These are phyloP conservation scores for Diaporthe sp. DNA, from an alignment of 2,329 filamentous ascomycete genomes.

Conservation along the genomic window DNA sequence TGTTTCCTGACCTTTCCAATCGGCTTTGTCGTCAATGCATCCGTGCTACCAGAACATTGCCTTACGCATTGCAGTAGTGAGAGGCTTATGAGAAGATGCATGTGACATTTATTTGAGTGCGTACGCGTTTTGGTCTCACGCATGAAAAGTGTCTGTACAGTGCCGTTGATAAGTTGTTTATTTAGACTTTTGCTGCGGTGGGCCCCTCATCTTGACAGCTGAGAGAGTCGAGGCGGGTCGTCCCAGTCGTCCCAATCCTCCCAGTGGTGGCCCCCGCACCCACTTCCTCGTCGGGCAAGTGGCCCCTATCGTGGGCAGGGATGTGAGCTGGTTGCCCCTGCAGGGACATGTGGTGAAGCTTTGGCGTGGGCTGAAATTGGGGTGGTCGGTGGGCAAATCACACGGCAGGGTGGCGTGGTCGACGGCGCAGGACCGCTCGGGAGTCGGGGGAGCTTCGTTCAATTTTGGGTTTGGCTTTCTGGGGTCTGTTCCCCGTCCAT, in stretches of 20 bases:
- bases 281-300: not conserved
- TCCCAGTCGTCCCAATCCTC: not conserved
- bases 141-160: not conserved
- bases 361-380: constrained; percentile 18
- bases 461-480: constrained; percentile 43
- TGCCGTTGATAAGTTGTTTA: not conserved
- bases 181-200: constrained; percentile 23
- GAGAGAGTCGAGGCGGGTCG: not conserved
- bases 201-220: constrained; percentile 28
- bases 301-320: not conserved
- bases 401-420: constrained; percentile 23
- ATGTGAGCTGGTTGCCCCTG: constrained; percentile 22
- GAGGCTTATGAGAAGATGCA: not conserved
- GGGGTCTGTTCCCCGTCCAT: constrained; percentile 8
- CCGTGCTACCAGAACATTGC: not conserved
- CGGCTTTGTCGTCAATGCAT: not conserved
- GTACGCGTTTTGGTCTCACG: not conserved
- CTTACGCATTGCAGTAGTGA: constrained; percentile 15
- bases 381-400: constrained; percentile 15
- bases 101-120: not conserved
- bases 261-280: constrained; percentile 3
- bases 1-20: not conserved
- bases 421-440: not conserved
- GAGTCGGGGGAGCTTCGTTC: constrained; percentile 37
- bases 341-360: constrained; percentile 15